phyloP scores from a whole-genome alignment of 179 eudicot genomes.

The Patellifolia procumbens region DNA sequence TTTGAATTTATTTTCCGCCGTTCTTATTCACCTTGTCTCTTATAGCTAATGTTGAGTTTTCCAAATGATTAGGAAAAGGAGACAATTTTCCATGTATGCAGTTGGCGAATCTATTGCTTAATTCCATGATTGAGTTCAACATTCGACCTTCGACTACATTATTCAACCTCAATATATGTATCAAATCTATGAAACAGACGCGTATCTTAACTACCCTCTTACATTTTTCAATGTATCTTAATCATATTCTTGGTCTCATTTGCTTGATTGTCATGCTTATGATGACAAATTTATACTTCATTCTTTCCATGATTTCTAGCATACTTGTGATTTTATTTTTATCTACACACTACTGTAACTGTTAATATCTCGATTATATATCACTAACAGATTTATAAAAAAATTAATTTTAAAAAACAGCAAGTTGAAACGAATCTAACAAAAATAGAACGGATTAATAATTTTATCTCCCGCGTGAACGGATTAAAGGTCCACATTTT shows the following conservation, averaged over 20 bases:
- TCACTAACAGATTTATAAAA: no score
- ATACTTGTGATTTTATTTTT: no score
- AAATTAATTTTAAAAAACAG: no score
- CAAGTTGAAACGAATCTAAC: no score
- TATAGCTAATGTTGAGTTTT: neutral
- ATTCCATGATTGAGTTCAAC: conserved; percentile 22
- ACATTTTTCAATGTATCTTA: neutral
- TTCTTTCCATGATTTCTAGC: conserved; percentile 5
- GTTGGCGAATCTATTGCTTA: conserved; percentile 9
- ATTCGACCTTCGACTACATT: neutral
- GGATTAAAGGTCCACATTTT: no score
- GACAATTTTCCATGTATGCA: neutral
- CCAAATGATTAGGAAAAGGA: conserved; percentile 5
- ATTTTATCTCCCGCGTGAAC: no score
- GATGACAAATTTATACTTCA: neutral
- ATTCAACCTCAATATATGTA: conserved; percentile 22
- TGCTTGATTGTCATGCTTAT: conserved; percentile 6
- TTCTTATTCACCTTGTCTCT: neutral
- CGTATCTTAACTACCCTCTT: conserved; percentile 24
- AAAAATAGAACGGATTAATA: no score
- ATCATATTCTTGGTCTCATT: neutral
- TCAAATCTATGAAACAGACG: conserved; percentile 24
- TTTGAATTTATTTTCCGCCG: no score
- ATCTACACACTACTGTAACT: no score
- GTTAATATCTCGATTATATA: no score